These are phyloP conservation scores for Dysphania ambrosioides DNA, from an alignment of 148 eudicot genomes.

Conservation along the genomic window DNA sequence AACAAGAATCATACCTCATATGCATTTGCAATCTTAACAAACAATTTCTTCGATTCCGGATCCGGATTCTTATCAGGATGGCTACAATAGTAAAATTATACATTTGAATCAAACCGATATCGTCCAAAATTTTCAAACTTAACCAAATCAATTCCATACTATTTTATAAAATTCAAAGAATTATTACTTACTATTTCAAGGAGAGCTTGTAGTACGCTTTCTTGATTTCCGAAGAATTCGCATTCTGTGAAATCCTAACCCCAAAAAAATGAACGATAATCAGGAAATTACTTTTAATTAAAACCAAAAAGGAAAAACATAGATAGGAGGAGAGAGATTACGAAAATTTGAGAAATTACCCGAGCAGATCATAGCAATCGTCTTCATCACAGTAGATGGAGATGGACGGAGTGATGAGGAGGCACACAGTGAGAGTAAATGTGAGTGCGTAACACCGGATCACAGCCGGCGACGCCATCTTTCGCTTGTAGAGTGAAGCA, in stretches of 20 bases:
- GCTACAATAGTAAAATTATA: slow-evolving; percentile 39
- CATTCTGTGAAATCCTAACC: slow-evolving; percentile 81
- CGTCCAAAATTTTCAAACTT: not conserved
- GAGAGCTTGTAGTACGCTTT: slow-evolving; percentile 88
- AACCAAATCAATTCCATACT: too few relatives aligned
- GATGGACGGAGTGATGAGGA: slow-evolving; percentile 59
- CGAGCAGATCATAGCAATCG: slow-evolving; percentile 94
- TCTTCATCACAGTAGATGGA: slow-evolving; percentile 90
- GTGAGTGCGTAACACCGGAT: slow-evolving; percentile 52
- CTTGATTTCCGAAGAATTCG: slow-evolving; percentile 86
- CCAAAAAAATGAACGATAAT: too few relatives aligned
- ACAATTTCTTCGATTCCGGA: slow-evolving; percentile 77
- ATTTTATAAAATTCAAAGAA: too few relatives aligned
- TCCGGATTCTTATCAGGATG: slow-evolving; percentile 92
- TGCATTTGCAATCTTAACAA: slow-evolving; percentile 87
- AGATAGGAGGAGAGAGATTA: not conserved
- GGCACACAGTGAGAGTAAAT: slow-evolving; percentile 28
- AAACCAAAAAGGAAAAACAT: too few relatives aligned
- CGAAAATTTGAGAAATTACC: too few relatives aligned
- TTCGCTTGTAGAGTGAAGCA: not conserved
- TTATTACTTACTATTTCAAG: slow-evolving; percentile 62
- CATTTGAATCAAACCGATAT: not conserved
- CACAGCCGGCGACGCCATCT: slow-evolving; percentile 57
- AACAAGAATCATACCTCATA: slow-evolving; percentile 36
- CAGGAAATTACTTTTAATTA: too few relatives aligned